Base-by-base conservation (phyloP, 805 yeast genomes). In the Grigorovia humatica region DNA sequence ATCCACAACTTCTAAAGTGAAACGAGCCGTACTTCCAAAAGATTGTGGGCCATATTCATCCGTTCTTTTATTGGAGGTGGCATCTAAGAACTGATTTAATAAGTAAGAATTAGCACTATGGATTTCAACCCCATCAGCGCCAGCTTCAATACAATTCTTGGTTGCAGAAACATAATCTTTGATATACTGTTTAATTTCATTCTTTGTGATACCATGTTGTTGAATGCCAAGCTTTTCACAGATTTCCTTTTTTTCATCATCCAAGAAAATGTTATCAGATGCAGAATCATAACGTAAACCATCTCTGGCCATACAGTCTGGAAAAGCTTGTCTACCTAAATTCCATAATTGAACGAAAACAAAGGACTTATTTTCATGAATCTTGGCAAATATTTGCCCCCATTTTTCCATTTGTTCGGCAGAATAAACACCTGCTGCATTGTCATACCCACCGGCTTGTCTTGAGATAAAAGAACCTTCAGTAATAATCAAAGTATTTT, bases 31-130 rank as follows among this genome's bases (percentile, higher is more conserved):
- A 57, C 78, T 73, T 58, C 74, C 79, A 57, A 76, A 71, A 4
- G 73, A 66, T 2, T 80, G 82, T 9, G 42, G 42, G 54, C 82
- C 83, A 56, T 78, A 79, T 58, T 75, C 70, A 60, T 78, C 83
- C 7, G 74, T 72, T 66, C 74, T 63, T 43, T 76, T 62, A 60
- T 74, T 74, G 47, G 73, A 67, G 9, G 65, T 52, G n/a, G 72
- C 69, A 45, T 79, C 76, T 55, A 81, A 60, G 58, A 83, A 82
- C 63, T 79, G 78, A 63, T 74, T 72, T 44, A 78, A 57, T 51
- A 84, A 64, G 60, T 79, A 83, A 15, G 88, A 87, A 61, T 82
- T 81, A 13, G 88, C 88, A 43, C 71, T 71, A 62, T 82, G 88
- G 47, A 84, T 66, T 65, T 84, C 87, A 35, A 83, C 76, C 55